These are phyloP conservation scores for Penicillium sp. DNA, from an alignment of 2,329 filamentous ascomycete species.

Conservation along the genomic window DNA sequence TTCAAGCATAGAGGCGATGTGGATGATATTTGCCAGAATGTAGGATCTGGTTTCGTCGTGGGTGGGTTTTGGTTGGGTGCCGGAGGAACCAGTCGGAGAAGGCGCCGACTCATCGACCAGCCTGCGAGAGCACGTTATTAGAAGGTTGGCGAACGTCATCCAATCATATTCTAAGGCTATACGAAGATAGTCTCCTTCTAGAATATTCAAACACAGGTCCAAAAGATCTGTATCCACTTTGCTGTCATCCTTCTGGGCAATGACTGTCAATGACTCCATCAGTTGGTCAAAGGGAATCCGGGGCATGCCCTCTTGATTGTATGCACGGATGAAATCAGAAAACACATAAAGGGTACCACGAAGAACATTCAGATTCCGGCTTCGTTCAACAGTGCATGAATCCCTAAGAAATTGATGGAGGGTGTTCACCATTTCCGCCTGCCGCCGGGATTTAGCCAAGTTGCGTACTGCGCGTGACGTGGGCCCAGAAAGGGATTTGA, in stretches of 20 bases:
- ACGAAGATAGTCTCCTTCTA: slow-evolving; percentile 38
- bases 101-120: slow-evolving; percentile 30
- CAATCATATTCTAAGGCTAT: slow-evolving; percentile 34
- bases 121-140: slow-evolving; percentile 37
- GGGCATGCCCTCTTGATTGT: slow-evolving; percentile 40
- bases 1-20: slow-evolving; percentile 38
- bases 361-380: slow-evolving; percentile 40
- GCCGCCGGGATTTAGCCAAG: slow-evolving; percentile 39
- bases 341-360: slow-evolving; percentile 43
- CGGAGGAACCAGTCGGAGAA: slow-evolving; percentile 19
- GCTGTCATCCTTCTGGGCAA: slow-evolving; percentile 37
- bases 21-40: slow-evolving; percentile 39
- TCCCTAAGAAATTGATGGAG: slow-evolving; percentile 38
- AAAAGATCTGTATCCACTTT: slow-evolving; percentile 41
- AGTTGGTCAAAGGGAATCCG: slow-evolving; percentile 37
- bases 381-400: slow-evolving; percentile 29
- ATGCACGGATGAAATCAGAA: slow-evolving; percentile 40
- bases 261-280: slow-evolving; percentile 35
- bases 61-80: slow-evolving; percentile 26
- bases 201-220: slow-evolving; percentile 39
- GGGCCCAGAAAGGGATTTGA: slow-evolving; percentile 42
- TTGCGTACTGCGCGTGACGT: slow-evolving; percentile 44
- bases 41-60: slow-evolving; percentile 37
- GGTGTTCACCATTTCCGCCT: slow-evolving; percentile 39
- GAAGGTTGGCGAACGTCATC: slow-evolving; percentile 32